These are phyloP conservation scores for Clavispora phyllophila DNA, from an alignment of 805 yeast species.

Conservation along the genomic window DNA sequence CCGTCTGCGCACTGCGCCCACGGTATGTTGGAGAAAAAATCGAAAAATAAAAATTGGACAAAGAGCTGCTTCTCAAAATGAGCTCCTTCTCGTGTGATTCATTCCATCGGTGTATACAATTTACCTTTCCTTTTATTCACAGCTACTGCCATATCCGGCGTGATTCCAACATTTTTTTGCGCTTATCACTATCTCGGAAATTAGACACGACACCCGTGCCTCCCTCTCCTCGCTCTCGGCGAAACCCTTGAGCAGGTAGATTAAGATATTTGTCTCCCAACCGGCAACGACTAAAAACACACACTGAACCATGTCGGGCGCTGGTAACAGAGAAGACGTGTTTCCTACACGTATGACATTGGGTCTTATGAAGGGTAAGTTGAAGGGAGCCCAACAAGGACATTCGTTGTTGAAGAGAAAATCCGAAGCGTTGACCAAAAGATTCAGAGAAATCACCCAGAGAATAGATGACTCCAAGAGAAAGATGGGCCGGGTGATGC, in stretches of 20 bases:
- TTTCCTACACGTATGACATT: constrained; percentile 98
- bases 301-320: constrained; percentile 48
- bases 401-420: constrained; percentile 90
- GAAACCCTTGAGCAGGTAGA: constrained; percentile 4
- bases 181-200: background rate
- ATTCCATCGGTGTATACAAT: too few relatives aligned
- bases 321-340: constrained; percentile 86
- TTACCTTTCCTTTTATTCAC: too few relatives aligned
- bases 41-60: too few relatives aligned
- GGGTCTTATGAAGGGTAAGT: constrained; percentile 88
- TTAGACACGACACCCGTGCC: constrained; percentile 4
- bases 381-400: constrained; percentile 97
- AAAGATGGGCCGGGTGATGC: constrained; percentile 98
- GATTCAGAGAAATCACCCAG: constrained; percentile 92
- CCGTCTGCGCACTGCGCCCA: too few relatives aligned
- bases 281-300: background rate
- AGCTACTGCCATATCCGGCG: too few relatives aligned
- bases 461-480: constrained; percentile 92
- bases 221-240: constrained; percentile 6
- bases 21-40: too few relatives aligned
- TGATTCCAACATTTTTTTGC: background rate
- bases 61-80: too few relatives aligned
- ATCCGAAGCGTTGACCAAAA: constrained; percentile 92
- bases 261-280: background rate
- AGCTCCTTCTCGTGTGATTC: too few relatives aligned